Base-by-base conservation (phyloP, 257 asterid genomes). In the Scutellaria minor region DNA sequence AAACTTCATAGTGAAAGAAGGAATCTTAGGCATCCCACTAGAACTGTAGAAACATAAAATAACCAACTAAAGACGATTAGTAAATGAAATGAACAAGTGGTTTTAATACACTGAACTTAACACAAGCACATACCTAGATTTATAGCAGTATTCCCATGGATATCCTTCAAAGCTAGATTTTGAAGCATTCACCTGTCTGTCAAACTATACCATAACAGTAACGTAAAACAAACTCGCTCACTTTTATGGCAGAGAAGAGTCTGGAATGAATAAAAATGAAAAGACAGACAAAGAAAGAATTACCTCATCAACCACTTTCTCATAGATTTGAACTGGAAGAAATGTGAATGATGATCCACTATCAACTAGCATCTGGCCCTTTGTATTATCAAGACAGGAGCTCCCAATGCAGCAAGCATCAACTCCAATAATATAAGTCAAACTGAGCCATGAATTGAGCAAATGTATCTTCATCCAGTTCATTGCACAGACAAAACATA, bases 121-220 rank as follows among this genome's bases (percentile, higher is more conserved):
- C 10, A 68, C 31, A 63, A 71, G 74, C 75, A 71, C 24, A 57
- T 84, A 91, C 97, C 96, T 87, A 77, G 87, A 79, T 81, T 87
- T 86, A 85, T 91, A 91, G 81, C 97, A 91, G 83, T 91, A 86
- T 73, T 89, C 68, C 92, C 96, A 91, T 31, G 95, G 97, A 76
- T 87, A 86, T 74, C 96, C 96, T 80, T 85, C 79, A 65, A 89
- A 86, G 80, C 70, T 85, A 74, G 91, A 67, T 78, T 84, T 89
- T 24, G 89, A 75, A 58, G 93, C 85, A 79, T 88, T 86, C 61
- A 89, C 82, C 82, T 86, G 87, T 65, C 82, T 76, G 84, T 89
- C 81, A 74, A 89, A 89, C 97, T 89, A 77, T 60, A 77, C 37
- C 66, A 57, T 46, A 80, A 65, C 46, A 52, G 42, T 5, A 67